Evolutionary conservation across 2,329 filamentous ascomycete genomes (phyloP).

Genomic region (Ustulina deusta): DNA sequence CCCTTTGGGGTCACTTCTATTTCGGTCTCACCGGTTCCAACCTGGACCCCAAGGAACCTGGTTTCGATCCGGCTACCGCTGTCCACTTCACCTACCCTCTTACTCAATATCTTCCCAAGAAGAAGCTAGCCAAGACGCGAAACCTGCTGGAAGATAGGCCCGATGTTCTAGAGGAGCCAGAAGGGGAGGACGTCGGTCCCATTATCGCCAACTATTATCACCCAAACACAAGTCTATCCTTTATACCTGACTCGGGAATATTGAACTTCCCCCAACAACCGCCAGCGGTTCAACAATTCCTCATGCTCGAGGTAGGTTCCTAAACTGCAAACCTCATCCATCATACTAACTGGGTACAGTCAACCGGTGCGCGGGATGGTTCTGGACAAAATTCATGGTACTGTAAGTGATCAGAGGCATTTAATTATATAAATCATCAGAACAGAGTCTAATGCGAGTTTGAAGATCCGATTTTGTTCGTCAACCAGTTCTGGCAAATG

Average conservation of each 20-base stretch:
- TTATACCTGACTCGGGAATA: constrained; percentile 83
- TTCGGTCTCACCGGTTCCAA: constrained; percentile 80
- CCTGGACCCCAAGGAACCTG: constrained; percentile 78
- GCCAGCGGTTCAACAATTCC: constrained; percentile 79
- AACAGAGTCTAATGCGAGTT: constrained; percentile 55
- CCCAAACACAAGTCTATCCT: constrained; percentile 89
- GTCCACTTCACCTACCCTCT: constrained; percentile 87
- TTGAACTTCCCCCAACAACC: constrained; percentile 75
- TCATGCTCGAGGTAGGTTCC: constrained; percentile 73
- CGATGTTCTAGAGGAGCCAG: constrained; percentile 61
- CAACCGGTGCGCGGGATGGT: constrained; percentile 82
- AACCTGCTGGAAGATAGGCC: constrained; percentile 77
- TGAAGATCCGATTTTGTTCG: constrained; percentile 80
- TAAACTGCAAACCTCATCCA: not conserved
- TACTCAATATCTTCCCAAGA: constrained; percentile 91
- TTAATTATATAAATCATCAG: not conserved
- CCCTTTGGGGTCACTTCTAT: constrained; percentile 95
- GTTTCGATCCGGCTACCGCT: constrained; percentile 80
- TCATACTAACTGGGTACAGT: constrained; percentile 42
- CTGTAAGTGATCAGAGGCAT: constrained; percentile 57
- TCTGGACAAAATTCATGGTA: constrained; percentile 94
- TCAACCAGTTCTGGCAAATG: constrained; percentile 98
- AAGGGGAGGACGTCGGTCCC: constrained; percentile 70
- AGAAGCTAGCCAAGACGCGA: constrained; percentile 87
- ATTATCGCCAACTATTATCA: constrained; percentile 90